Evolutionary conservation across 345 rosid species (phyloP).

Genomic region (Fremontodendron californicum): DNA sequence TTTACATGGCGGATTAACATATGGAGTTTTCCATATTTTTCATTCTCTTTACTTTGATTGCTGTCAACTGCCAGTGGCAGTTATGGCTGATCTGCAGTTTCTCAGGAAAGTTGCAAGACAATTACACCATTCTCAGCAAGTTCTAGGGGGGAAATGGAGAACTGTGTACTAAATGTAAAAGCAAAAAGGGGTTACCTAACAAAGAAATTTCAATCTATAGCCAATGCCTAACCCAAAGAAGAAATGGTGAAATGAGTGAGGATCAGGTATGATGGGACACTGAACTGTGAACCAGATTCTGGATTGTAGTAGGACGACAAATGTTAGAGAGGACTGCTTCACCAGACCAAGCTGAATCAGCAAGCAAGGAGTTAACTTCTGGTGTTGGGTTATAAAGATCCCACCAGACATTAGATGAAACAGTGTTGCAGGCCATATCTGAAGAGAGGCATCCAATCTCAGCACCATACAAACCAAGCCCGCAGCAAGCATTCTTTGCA

Average conservation of each 20-base stretch:
- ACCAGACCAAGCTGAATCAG: conserved; percentile 60
- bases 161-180: not conserved
- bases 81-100: not conserved
- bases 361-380: conserved; percentile 45
- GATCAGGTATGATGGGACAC: conserved; percentile 6
- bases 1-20: not conserved
- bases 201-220: not conserved
- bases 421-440: conserved; percentile 49
- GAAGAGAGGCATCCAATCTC: conserved; percentile 48
- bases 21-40: not conserved
- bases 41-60: not conserved
- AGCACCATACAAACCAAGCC: conserved; percentile 42
- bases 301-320: conserved; percentile 44
- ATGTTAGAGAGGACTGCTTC: conserved; percentile 23
- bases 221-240: not conserved
- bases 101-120: not conserved
- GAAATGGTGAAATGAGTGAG: not conserved
- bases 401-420: conserved; percentile 59
- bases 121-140: not conserved
- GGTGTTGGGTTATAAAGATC: conserved; percentile 62
- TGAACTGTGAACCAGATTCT: conserved; percentile 28
- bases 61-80: not conserved
- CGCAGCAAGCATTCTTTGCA: conserved; percentile 47
- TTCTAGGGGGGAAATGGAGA: not conserved
- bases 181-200: not conserved